These are phyloP conservation scores for Pleurozium schreberi DNA, from an alignment of 225 moss, liverwort and hornwort species.

Conservation along the genomic window DNA sequence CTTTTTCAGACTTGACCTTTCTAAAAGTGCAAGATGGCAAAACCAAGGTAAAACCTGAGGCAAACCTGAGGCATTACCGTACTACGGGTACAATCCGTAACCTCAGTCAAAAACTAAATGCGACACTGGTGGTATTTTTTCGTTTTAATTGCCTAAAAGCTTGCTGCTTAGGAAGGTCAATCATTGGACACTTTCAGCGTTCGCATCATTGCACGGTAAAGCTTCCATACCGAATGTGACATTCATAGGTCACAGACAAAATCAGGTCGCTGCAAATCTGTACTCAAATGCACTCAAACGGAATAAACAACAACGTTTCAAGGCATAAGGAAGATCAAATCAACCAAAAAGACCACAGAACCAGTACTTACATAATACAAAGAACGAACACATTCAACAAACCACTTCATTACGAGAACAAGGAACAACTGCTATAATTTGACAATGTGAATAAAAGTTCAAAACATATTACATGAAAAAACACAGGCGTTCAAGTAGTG, in stretches of 20 bases:
- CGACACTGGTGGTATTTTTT: background rate
- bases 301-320: too few relatives aligned
- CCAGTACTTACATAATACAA: background rate
- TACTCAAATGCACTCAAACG: too few relatives aligned
- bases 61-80: background rate
- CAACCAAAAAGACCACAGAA: background rate
- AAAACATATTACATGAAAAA: background rate
- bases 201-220: background rate
- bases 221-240: too few relatives aligned
- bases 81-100: background rate
- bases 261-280: too few relatives aligned
- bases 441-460: background rate
- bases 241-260: too few relatives aligned
- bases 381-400: background rate
- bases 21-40: background rate
- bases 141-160: background rate
- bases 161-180: background rate
- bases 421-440: background rate
- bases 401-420: background rate
- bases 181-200: background rate
- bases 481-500: background rate
- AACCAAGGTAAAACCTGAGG: background rate
- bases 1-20: too few relatives aligned
- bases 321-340: too few relatives aligned
- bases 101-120: background rate